Conservation (phyloP, 192 early-diverging fungal genomes). For the Linnemannia elongata region DNA sequence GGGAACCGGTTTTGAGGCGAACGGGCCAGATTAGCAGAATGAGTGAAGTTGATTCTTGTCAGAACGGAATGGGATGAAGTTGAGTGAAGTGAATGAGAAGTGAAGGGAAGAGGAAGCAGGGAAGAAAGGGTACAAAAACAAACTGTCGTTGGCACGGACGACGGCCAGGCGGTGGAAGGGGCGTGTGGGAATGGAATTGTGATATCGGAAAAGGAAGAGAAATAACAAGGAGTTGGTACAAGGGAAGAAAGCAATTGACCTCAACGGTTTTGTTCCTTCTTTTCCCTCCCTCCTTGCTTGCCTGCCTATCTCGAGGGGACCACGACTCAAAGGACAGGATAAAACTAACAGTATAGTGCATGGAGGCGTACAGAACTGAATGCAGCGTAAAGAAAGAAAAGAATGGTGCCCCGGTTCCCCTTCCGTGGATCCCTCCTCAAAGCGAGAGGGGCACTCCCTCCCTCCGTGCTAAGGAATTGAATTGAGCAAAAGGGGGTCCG, state of each 20-base stretch:
- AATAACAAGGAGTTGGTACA: not conserved
- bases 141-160: not conserved
- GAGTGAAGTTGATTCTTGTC: not conserved
- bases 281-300: not conserved
- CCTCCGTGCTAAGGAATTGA: not conserved
- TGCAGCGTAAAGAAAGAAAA: not conserved
- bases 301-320: not conserved
- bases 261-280: not conserved
- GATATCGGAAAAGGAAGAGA: not conserved
- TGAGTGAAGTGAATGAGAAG: not conserved
- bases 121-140: not conserved
- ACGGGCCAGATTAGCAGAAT: conserved; percentile 6
- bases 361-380: not conserved
- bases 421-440: not conserved
- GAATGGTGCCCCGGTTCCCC: not conserved
- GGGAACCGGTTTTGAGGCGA: not conserved
- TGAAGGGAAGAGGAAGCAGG: not conserved
- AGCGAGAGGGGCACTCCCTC: not conserved
- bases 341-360: not conserved
- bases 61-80: conserved; percentile 15
- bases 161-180: not conserved
- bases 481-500: not conserved
- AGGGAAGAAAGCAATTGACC: too few relatives aligned
- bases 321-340: not conserved
- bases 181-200: conserved; percentile 3